phyloP scores from a whole-genome alignment of 768 basidiomycete genomes.

The Suillus subalutaceus region DNA sequence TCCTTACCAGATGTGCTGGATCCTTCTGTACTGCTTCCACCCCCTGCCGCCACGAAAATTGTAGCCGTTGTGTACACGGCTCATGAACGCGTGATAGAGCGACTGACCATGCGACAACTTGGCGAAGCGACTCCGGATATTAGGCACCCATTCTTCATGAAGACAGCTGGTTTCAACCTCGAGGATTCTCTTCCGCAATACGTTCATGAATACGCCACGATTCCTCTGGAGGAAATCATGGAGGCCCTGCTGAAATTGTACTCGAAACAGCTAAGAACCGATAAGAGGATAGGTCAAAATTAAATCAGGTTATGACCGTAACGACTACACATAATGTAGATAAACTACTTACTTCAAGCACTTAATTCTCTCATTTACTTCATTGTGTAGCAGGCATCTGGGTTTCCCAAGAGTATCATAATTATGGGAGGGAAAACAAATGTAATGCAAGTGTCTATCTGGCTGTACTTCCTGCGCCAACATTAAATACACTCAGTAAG shows the following conservation, averaged over 20 bases:
- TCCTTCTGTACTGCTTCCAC: background rate
- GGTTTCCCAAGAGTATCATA: constrained; percentile 10
- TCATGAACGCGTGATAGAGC: constrained; percentile 67
- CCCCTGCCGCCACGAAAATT: constrained; percentile 16
- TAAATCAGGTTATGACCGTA: constrained; percentile 14
- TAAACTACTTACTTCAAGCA: background rate
- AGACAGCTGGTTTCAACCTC: constrained; percentile 80
- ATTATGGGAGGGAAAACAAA: constrained; percentile 11
- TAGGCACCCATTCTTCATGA: constrained; percentile 87
- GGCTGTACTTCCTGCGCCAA: constrained; percentile 37
- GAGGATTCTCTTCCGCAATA: constrained; percentile 87
- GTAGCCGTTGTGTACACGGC: constrained; percentile 52
- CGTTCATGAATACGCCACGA: constrained; percentile 85
- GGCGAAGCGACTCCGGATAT: constrained; percentile 90
- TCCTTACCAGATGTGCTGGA: background rate
- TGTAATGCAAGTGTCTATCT: constrained; percentile 27
- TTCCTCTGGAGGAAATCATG: constrained; percentile 83
- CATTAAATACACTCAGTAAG: constrained; percentile 87
- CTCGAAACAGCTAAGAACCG: constrained; percentile 64
- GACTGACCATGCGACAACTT: constrained; percentile 82
- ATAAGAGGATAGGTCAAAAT: constrained; percentile 21
- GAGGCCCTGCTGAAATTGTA: constrained; percentile 77
- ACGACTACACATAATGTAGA: constrained; percentile 7
- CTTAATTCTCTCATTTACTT: background rate
- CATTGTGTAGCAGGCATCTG: constrained; percentile 5